phyloP scores from a whole-genome alignment of 805 yeast species.

The Trichomonascus vanleenenianus region DNA sequence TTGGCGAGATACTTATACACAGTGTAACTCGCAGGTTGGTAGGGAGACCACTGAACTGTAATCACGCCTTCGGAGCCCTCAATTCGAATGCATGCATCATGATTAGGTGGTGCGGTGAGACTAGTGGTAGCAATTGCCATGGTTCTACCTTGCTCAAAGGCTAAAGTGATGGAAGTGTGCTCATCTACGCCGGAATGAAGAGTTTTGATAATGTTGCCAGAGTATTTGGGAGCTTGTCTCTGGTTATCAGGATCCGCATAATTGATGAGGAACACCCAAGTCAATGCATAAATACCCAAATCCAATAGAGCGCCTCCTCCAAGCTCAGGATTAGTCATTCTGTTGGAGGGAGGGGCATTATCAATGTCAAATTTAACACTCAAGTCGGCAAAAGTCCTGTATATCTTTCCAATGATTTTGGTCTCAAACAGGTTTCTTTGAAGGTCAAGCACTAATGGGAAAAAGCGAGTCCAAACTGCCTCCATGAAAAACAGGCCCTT shows the following conservation, averaged over 20 bases:
- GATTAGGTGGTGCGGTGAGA: conserved; percentile 6
- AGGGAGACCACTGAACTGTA: conserved; percentile 16
- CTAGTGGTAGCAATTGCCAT: conserved; percentile 11
- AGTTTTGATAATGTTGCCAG: conserved; percentile 10
- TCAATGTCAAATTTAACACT: conserved; percentile 32
- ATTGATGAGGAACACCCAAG: conserved; percentile 26
- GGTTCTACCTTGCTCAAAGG: conserved; percentile 12
- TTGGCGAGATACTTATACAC: too few species aligned
- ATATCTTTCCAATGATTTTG: conserved; percentile 39
- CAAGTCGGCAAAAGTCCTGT: conserved; percentile 38
- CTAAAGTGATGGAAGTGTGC: conserved; percentile 7
- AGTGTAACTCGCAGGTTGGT: conserved; percentile 17
- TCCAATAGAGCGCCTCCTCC: conserved; percentile 55
- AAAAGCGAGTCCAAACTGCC: conserved; percentile 35
- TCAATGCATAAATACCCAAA: conserved; percentile 45
- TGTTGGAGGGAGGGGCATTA: conserved; percentile 28
- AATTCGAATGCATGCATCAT: conserved; percentile 12
- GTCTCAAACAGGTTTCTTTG: conserved; percentile 33
- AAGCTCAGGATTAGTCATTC: conserved; percentile 37
- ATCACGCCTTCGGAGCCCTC: conserved; percentile 18
- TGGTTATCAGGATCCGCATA: conserved; percentile 14
- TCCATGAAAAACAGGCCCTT: conserved; percentile 46
- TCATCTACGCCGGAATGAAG: conserved; percentile 12
- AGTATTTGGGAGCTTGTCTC: conserved; percentile 9
- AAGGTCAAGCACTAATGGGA: conserved; percentile 36